Evolutionary conservation across 2,329 filamentous ascomycete species (phyloP).

Genomic region (Plectosphaerella cucumerina): DNA sequence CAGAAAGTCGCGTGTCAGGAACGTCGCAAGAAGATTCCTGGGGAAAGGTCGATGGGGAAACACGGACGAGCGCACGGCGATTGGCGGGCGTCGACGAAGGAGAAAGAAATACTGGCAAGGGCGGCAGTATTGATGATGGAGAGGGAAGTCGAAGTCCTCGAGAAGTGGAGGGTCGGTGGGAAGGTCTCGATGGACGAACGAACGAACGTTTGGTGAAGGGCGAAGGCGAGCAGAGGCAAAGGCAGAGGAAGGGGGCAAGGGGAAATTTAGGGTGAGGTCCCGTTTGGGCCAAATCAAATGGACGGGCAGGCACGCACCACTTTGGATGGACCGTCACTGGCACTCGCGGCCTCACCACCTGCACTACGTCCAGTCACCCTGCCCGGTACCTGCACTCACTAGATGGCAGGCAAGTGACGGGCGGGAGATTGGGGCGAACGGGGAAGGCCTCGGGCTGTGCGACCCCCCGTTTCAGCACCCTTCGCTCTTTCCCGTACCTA

Average conservation of each 20-base stretch:
- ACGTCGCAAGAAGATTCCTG: conserved; percentile 20
- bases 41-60: conserved; percentile 13
- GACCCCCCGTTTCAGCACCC: conserved; percentile 3
- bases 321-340: no score
- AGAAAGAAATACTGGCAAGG: conserved; percentile 2
- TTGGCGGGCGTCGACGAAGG: conserved; percentile 4
- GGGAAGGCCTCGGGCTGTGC: conserved; percentile 2
- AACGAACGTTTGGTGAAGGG: conserved; percentile 1
- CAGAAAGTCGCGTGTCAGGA: conserved; percentile 29
- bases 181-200: conserved; percentile 6
- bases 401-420: not conserved
- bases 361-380: no score
- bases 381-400: not conserved
- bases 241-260: conserved; percentile 6
- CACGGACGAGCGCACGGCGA: conserved; percentile 12
- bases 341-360: not conserved
- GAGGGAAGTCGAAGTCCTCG: conserved; percentile 2
- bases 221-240: not conserved
- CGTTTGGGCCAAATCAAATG: not conserved
- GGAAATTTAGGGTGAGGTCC: conserved; percentile 13
- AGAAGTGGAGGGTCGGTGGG: conserved; percentile 4
- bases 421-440: not conserved
- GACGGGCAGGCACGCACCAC: not conserved
- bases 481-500: not conserved
- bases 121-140: conserved; percentile 12